phyloP scores from a whole-genome alignment of 208 protist species.

The Trypanosoma grayi region DNA sequence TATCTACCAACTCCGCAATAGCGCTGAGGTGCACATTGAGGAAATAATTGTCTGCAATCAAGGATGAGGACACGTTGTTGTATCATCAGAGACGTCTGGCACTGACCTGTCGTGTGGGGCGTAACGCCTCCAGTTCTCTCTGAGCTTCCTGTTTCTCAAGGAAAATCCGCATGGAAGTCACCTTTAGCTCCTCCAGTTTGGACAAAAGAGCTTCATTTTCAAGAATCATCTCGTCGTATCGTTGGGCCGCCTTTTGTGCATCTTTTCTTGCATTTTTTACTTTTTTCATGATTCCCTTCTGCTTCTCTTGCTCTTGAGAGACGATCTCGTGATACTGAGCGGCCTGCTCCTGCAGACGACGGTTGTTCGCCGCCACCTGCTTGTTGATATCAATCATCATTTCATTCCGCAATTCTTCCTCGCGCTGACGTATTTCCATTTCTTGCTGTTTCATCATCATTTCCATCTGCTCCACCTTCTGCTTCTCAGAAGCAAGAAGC shows the following conservation, averaged over 20 bases:
- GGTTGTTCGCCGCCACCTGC: constrained; percentile 75
- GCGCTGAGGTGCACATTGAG: background rate
- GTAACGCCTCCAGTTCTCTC: constrained; percentile 61
- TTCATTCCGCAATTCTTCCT: constrained; percentile 66
- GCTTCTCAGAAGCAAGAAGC: constrained; percentile 84
- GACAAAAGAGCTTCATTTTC: constrained; percentile 84
- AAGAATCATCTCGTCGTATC: constrained; percentile 92
- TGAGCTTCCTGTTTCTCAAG: constrained; percentile 84
- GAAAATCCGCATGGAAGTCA: constrained; percentile 88
- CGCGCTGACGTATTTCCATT: constrained; percentile 73
- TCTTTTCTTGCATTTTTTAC: constrained; percentile 79
- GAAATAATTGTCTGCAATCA: background rate
- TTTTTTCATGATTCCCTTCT: constrained; percentile 83
- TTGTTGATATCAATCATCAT: constrained; percentile 80
- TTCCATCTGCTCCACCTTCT: constrained; percentile 80
- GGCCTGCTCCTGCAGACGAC: constrained; percentile 73
- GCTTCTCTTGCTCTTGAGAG: constrained; percentile 74
- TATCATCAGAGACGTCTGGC: constrained; percentile 40
- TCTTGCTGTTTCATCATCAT: constrained; percentile 64
- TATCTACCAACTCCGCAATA: too few relatives aligned
- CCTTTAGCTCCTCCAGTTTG: constrained; percentile 89
- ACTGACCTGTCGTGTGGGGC: constrained; percentile 38
- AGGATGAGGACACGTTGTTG: background rate
- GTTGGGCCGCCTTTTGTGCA: constrained; percentile 80
- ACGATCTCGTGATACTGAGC: constrained; percentile 80